Base-by-base conservation (phyloP, 2,329 filamentous ascomycete genomes). In the Aspergillus unguis region DNA sequence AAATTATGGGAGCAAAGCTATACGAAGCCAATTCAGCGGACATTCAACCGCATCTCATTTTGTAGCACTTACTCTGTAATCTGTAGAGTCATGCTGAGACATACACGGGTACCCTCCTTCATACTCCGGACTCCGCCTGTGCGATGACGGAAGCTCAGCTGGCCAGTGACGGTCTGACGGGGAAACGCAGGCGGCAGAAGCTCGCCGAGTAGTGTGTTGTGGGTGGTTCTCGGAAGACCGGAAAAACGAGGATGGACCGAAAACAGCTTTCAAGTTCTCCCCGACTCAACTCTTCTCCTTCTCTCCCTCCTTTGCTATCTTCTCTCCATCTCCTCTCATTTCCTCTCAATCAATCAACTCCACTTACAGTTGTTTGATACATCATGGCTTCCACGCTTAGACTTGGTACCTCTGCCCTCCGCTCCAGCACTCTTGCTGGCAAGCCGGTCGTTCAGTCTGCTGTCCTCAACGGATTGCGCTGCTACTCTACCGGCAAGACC, bases 401-500 rank as follows among this genome's bases (percentile, higher is more conserved):
- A 80, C 76, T 95, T 71, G 85, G 87, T 78, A 85, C 87, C 70
- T 83, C 88, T 74, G 85, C 89, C 75, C 81, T 97, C 72, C 87
- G 92, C 78, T 83, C 89, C 70, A 85, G 87, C 55, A 77, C 90
- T 70, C 78, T 82, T 71, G 77, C 84, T 65, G 81, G 85, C 62
- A 80, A 85, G 70, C 81, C 90, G 69, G 81, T 82, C 72, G 81
- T 85, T 71, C 85, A 85, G 71, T 77, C 80, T 70, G 82, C 85
- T 63, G 85, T 85, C 72, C 92, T 91, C 81, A 90, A 86, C 78
- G 86, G 88, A 72, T 78, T 88, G 71, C 86, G 94, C 77, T 91
- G 84, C 83, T 96, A 96, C 80, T 96, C 92, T 59, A 86, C 90
- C 64, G 75, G 74, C 65, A 96, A 96, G 84, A 84, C 87, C 66